These are phyloP conservation scores for Aspergillus ostianus DNA, from an alignment of 495 filamentous ascomycete species.

Conservation along the genomic window DNA sequence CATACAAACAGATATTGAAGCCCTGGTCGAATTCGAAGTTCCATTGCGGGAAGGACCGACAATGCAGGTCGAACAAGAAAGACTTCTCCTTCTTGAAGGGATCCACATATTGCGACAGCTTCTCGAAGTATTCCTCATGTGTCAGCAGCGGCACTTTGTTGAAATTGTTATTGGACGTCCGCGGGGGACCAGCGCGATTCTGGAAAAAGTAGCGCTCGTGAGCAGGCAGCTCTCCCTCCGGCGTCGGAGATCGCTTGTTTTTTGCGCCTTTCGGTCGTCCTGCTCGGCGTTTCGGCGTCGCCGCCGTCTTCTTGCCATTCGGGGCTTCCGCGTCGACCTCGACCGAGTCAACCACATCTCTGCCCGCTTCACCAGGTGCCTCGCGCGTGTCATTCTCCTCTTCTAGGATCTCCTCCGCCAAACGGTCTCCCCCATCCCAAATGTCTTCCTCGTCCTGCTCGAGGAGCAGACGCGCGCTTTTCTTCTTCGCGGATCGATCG, in stretches of 20 bases:
- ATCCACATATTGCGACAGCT: slow-evolving; percentile 64
- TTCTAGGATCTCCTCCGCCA: slow-evolving; percentile 70
- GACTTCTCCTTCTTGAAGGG: slow-evolving; percentile 69
- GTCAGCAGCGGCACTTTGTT: slow-evolving; percentile 72
- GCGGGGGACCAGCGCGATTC: slow-evolving; percentile 73
- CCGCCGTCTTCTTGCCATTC: slow-evolving; percentile 27
- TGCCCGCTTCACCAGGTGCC: slow-evolving; percentile 36
- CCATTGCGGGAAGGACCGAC: slow-evolving; percentile 86
- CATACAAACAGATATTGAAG: slow-evolving; percentile 90
- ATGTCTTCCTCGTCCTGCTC: slow-evolving; percentile 72
- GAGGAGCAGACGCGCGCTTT: slow-evolving; percentile 73
- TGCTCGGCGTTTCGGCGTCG: slow-evolving; percentile 55
- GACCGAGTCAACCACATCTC: slow-evolving; percentile 38
- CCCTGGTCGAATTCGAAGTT: slow-evolving; percentile 83
- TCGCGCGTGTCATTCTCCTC: slow-evolving; percentile 40
- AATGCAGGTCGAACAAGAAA: slow-evolving; percentile 72
- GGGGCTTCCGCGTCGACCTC: slow-evolving; percentile 32
- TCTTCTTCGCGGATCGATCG: slow-evolving; percentile 81
- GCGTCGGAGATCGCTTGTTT: slow-evolving; percentile 73
- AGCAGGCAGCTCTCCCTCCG: slow-evolving; percentile 73
- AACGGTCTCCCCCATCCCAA: slow-evolving; percentile 68
- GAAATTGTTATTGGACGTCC: slow-evolving; percentile 85
- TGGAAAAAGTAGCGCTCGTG: slow-evolving; percentile 94
- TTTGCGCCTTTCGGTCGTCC: slow-evolving; percentile 59
- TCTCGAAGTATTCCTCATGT: slow-evolving; percentile 85